These are phyloP conservation scores for Linum trigynum DNA, from an alignment of 345 rosid species.

Conservation along the genomic window DNA sequence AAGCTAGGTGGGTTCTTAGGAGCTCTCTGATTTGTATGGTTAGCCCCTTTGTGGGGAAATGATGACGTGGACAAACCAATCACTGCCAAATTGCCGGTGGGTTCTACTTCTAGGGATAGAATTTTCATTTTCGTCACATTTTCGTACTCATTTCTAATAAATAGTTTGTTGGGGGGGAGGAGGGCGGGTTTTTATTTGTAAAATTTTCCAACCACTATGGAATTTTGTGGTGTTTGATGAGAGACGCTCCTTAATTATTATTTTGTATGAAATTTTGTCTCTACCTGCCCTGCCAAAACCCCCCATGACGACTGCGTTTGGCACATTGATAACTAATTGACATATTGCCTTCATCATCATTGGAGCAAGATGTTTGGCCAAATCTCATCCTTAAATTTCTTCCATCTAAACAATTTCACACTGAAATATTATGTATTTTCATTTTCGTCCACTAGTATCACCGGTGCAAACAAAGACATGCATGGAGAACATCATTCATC, in stretches of 20 bases:
- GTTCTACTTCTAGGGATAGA: neutral
- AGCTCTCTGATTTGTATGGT: too few relatives aligned
- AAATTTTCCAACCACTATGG: neutral
- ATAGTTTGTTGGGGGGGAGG: neutral
- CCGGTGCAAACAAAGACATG: too few relatives aligned
- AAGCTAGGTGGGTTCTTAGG: too few relatives aligned
- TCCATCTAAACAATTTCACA: too few relatives aligned
- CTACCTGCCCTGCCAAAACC: neutral
- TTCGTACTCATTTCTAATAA: neutral
- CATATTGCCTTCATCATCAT: too few relatives aligned
- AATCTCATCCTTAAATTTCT: too few relatives aligned
- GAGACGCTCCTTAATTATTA: neutral
- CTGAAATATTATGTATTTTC: too few relatives aligned
- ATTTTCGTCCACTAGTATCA: too few relatives aligned
- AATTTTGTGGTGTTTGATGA: neutral
- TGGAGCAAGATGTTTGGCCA: too few relatives aligned
- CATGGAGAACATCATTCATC: too few relatives aligned
- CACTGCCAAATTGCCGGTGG: constrained; percentile 9
- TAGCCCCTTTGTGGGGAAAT: neutral
- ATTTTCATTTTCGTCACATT: neutral
- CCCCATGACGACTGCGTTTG: neutral
- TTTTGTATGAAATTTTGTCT: too few relatives aligned
- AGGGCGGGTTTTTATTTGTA: neutral
- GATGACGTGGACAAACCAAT: constrained; percentile 12
- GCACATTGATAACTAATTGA: neutral